These are phyloP conservation scores for Aspergillus sp. DNA, from an alignment of 2,329 filamentous ascomycete genomes.

Conservation along the genomic window DNA sequence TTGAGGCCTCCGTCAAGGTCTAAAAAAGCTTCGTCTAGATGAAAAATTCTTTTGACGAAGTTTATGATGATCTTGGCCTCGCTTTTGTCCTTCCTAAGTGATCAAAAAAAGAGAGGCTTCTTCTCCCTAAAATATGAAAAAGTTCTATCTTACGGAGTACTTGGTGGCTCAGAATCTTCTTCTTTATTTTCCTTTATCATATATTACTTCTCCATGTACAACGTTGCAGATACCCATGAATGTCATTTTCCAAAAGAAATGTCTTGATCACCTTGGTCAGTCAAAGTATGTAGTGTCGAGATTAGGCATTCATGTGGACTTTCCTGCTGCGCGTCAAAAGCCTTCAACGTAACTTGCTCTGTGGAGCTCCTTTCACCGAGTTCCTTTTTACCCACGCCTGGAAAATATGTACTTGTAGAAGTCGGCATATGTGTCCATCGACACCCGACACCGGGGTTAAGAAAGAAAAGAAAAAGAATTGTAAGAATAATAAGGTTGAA, in stretches of 20 bases:
- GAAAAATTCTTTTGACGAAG: conserved; percentile 17
- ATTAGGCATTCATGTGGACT: conserved; percentile 20
- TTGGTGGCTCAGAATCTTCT: too few relatives aligned
- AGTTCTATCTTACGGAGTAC: too few relatives aligned
- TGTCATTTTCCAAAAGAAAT: conserved; percentile 21
- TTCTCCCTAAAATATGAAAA: too few relatives aligned
- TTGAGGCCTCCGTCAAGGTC: conserved; percentile 96
- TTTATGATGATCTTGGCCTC: conserved; percentile 9
- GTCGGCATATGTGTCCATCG: too few relatives aligned
- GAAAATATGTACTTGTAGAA: background rate
- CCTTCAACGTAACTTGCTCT: too few relatives aligned
- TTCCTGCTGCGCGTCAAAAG: conserved; percentile 5
- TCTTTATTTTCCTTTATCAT: background rate
- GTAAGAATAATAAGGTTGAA: too few relatives aligned
- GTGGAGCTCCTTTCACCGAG: too few relatives aligned
- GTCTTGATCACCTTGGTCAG: conserved; percentile 6
- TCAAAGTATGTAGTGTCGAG: conserved; percentile 15
- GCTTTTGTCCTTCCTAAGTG: conserved; percentile 2
- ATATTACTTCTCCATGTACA: conserved; percentile 20
- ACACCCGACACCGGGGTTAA: too few relatives aligned
- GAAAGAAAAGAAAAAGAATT: too few relatives aligned
- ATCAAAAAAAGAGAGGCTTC: background rate
- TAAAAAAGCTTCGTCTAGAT: conserved; percentile 44
- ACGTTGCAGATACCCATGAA: conserved; percentile 35
- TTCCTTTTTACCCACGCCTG: too few relatives aligned